Evolutionary conservation across 2,329 filamentous ascomycete species (phyloP), one percentile per base, ranked within the genome.

Genomic region (Beauveria brongniartii): DNA sequence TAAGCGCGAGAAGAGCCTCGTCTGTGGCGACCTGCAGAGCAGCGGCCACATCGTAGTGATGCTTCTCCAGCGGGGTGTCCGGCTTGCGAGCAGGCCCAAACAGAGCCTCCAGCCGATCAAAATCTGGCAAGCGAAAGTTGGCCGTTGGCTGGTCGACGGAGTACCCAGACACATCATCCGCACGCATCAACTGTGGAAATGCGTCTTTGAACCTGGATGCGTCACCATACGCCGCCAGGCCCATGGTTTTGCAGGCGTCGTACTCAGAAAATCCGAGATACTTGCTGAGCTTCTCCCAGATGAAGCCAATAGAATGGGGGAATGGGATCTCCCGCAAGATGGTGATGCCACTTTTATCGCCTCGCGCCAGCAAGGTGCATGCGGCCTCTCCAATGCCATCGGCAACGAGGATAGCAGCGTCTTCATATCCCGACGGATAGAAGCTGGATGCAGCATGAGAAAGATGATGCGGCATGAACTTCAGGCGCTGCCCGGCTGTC

Each of bases 301-400:
- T 12, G 55, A 57, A 57, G 30, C 55, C 55, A 20, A 57, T 57
- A 9, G 55, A 57, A 28, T 57, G 41, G 26, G 55, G 55, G 20
- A 57, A 57, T 7, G 55, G 43, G 12, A 57, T 12, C 43, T 57
- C 55, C 4, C 55, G 55, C 30, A 62, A 63, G 63, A 64, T 65
- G 62, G 60, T 66, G 62, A 66, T 66, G 63, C 52, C 26, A 2
- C 40, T 60, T 55, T 63, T 63, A 63, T 66, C 65, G 41, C 54
- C 54, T 7, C 54, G 61, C 51, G 51, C 44, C 26, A 55, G 53
- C 48, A 53, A 20, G 22, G 57, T 52, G 37, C 12, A n/a, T n/a
- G 55, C 55, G 9, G 55, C 43, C 55, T 57, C 55, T 24, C 55
- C 55, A n/a, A 57, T 57, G 43, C 55, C 55, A 30, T 57, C 55